These are phyloP conservation scores for Cyclotella atomus DNA, from an alignment of 108 stramenopile species.

Conservation along the genomic window DNA sequence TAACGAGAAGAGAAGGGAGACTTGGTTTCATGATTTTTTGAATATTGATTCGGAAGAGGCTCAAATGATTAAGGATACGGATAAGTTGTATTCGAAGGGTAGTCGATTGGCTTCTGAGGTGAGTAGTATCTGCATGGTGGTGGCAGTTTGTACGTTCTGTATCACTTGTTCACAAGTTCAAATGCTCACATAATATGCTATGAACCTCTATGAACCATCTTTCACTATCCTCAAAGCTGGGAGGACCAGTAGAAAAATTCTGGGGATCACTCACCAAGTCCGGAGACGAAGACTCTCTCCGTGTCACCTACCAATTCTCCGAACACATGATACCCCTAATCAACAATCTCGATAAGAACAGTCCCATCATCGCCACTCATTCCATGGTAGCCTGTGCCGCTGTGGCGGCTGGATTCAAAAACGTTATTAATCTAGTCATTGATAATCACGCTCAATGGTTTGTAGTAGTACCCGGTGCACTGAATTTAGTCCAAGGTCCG, in stretches of 20 bases:
- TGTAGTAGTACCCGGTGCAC: slow-evolving; percentile 83
- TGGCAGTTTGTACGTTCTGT: no score
- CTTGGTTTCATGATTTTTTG: slow-evolving; percentile 91
- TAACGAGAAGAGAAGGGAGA: slow-evolving; percentile 33
- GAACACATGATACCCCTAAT: slow-evolving; percentile 84
- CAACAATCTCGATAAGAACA: slow-evolving; percentile 74
- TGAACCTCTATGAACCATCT: no score
- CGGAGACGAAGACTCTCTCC: slow-evolving; percentile 89
- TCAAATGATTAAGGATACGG: slow-evolving; percentile 78
- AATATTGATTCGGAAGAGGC: slow-evolving; percentile 88
- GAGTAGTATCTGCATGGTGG: background rate
- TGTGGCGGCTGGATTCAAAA: slow-evolving; percentile 87
- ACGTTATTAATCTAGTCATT: slow-evolving; percentile 90
- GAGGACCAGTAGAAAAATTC: slow-evolving; percentile 77
- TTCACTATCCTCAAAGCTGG: no score
- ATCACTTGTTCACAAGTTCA: no score
- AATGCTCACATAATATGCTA: no score
- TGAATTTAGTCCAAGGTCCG: slow-evolving; percentile 90
- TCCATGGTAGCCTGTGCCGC: slow-evolving; percentile 84
- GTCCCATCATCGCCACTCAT: slow-evolving; percentile 89
- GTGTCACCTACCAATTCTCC: slow-evolving; percentile 77
- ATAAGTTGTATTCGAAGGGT: slow-evolving; percentile 81
- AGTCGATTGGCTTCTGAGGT: slow-evolving; percentile 83
- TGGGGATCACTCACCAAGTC: slow-evolving; percentile 83
- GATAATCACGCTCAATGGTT: slow-evolving; percentile 95